These are phyloP conservation scores for Dioscorea zingiberensis DNA, from an alignment of 106 monocot genomes.

Conservation along the genomic window DNA sequence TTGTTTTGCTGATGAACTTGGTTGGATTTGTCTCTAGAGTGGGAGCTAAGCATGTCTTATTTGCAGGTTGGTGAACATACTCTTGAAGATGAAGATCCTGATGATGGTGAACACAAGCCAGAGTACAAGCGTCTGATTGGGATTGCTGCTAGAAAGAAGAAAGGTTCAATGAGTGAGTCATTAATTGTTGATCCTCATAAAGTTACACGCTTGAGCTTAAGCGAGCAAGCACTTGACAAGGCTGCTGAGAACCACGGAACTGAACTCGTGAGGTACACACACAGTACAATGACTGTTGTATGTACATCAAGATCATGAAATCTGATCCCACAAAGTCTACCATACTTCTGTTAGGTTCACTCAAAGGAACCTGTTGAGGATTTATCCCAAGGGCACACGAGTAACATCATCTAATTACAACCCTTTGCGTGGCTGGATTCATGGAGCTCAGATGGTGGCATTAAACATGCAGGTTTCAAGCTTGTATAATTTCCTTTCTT, in stretches of 20 bases:
- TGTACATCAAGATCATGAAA: neutral
- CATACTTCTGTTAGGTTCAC: constrained; percentile 53
- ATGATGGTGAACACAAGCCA: constrained; percentile 22
- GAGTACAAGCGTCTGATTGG: constrained; percentile 72
- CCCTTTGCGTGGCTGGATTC: constrained; percentile 80
- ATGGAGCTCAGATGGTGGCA: constrained; percentile 95
- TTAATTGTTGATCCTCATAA: constrained; percentile 51
- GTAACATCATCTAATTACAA: constrained; percentile 79
- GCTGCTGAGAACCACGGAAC: constrained; percentile 38
- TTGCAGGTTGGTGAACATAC: constrained; percentile 13
- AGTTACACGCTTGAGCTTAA: constrained; percentile 67
- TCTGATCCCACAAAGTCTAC: neutral
- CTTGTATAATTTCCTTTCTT: neutral
- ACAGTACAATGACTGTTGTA: neutral
- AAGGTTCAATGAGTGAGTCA: constrained; percentile 28
- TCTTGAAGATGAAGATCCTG: constrained; percentile 37
- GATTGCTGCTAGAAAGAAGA: constrained; percentile 56
- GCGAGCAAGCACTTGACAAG: constrained; percentile 55
- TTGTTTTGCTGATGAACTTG: neutral
- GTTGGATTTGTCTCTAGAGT: too few species aligned
- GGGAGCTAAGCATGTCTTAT: neutral
- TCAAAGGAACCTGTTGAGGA: constrained; percentile 67
- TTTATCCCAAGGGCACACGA: constrained; percentile 67
- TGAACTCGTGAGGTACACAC: constrained; percentile 59
- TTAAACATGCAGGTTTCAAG: constrained; percentile 78